Conservation (phyloP, 192 early-diverging fungal genomes). For the Podila epicladia region DNA sequence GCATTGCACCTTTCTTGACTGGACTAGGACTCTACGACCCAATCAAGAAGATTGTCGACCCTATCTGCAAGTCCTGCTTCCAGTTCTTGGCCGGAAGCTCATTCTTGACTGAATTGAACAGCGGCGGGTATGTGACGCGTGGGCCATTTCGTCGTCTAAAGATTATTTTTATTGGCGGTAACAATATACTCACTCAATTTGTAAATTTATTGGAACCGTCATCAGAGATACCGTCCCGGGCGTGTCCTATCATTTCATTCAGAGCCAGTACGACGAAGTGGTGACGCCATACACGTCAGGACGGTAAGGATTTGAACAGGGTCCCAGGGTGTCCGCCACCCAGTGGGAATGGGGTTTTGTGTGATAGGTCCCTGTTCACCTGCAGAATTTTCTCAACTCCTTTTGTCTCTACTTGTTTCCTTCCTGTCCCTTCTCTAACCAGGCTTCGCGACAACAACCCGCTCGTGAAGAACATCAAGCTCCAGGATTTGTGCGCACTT, state of each 20-base stretch:
- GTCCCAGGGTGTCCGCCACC: constrained; percentile 2
- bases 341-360: too few relatives aligned
- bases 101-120: constrained; percentile 33
- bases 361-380: too few relatives aligned
- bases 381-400: too few relatives aligned
- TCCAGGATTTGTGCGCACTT: constrained; percentile 25
- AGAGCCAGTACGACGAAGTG: constrained; percentile 23
- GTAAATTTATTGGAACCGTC: too few relatives aligned
- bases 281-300: constrained; percentile 40
- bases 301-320: too few relatives aligned
- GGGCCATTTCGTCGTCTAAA: too few relatives aligned
- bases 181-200: too few relatives aligned
- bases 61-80: constrained; percentile 39
- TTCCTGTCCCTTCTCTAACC: too few relatives aligned
- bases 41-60: constrained; percentile 31
- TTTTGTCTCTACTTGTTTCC: too few relatives aligned
- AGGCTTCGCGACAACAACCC: constrained; percentile 30
- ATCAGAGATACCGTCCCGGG: too few relatives aligned
- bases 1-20: background rate
- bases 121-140: constrained; percentile 4
- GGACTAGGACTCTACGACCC: constrained; percentile 10
- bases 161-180: too few relatives aligned
- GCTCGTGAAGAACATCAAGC: constrained; percentile 21
- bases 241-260: constrained; percentile 11
- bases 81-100: constrained; percentile 22